Percentiles rank a stretch among this genome's conserved stretches.
Conservation (phyloP, 2,329 filamentous ascomycete genomes). For the Fusarium solani-melongenae region DNA sequence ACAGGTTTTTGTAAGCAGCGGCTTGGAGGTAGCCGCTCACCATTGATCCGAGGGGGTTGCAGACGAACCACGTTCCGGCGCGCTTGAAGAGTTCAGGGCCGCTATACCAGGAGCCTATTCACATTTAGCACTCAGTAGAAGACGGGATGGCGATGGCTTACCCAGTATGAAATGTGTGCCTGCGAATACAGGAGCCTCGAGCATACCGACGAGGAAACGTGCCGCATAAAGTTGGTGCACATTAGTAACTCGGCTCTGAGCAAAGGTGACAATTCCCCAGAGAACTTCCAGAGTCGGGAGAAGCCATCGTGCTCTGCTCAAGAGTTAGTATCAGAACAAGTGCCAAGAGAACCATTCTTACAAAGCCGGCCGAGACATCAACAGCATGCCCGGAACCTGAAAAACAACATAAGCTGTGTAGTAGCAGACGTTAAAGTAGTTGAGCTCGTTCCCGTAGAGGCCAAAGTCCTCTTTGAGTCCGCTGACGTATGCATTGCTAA, state of each 20-base stretch:
- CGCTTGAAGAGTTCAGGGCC: constrained; percentile 16
- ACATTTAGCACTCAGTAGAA: not conserved
- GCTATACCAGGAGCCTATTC: constrained; percentile 13
- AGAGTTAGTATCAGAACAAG: not conserved
- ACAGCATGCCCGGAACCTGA: constrained; percentile 26
- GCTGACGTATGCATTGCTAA: constrained; percentile 51
- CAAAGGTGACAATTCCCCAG: not conserved
- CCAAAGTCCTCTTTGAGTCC: constrained; percentile 50
- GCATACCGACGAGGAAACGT: not conserved
- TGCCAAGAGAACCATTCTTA: not conserved
- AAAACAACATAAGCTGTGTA: constrained; percentile 28
- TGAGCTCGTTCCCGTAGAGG: constrained; percentile 48
- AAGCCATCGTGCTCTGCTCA: not conserved
- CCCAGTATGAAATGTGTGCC: not conserved
- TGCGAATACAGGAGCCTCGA: not conserved
- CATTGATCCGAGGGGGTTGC: constrained; percentile 34
- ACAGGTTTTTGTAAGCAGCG: constrained; percentile 51
- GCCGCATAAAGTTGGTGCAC: not conserved
- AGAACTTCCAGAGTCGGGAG: not conserved
- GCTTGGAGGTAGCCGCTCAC: constrained; percentile 44
- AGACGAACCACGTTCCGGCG: constrained; percentile 17
- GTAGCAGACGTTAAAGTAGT: constrained; percentile 37
- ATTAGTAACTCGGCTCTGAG: not conserved
- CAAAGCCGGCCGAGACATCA: constrained; percentile 33
- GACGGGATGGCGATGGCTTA: not conserved